Evolutionary conservation across 805 yeast genomes (phyloP), one percentile per base, ranked within the genome.

Genomic region (Metschnikowia sp.): DNA sequence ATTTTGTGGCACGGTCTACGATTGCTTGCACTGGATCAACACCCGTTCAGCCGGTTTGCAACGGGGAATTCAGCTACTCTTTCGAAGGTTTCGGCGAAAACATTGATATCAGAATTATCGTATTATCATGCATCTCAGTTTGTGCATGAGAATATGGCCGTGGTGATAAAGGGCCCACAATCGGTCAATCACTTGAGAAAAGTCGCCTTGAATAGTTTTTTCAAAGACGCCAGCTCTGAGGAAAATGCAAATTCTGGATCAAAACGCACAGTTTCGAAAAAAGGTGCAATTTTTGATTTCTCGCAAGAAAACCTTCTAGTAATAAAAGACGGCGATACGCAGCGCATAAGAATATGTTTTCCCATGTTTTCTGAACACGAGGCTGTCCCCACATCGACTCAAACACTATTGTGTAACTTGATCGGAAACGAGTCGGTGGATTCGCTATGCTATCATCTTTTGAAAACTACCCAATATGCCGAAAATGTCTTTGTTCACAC

Each of bases 121-220:
- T 49, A 58, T 1, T 81, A 77, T 58, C 81, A 69, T 53, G 49
- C 65, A 2, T 48, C 55, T 0, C 59, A 77, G 47, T 86, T 73
- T 53, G 45, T 51, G 10, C 69, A 84, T 0, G 64, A 68, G 1
- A 81, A 74, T 37, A 78, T 82, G 79, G 66, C 82, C 0, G 43
- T 86, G 22, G 88, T 84, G 1, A 53, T 86, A 5, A 73, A 78
- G 54, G 85, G 91, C 0, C 83, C 90, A 0, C 86, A 83, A 47
- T 81, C 91, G 0, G 53, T 84, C 32, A 82, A 82, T 52, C 63
- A 67, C 26, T 59, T 86, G 32, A 78, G 77, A 37, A 84, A 79
- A 54, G 48, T 81, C 13, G 83, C 82, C 0, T 36, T 84, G 83
- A 55, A 59, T 11, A 31, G 33, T 34, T 37, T 40, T 34, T 42